These are phyloP conservation scores for Byssothecium circinans DNA, from an alignment of 2,329 filamentous ascomycete species.

Conservation along the genomic window DNA sequence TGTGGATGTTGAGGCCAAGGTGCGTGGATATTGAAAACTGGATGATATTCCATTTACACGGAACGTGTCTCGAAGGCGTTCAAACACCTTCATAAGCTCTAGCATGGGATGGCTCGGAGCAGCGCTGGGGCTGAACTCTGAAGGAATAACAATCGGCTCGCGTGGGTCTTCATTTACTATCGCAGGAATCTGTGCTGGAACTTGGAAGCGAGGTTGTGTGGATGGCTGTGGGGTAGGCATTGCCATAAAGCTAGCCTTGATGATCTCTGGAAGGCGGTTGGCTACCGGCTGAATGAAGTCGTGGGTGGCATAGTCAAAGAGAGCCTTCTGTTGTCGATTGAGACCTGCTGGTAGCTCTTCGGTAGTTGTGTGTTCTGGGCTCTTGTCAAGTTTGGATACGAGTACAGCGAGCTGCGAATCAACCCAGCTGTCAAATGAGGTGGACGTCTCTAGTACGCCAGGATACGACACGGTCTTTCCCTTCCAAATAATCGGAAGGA, in stretches of 20 bases:
- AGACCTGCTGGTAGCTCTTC: constrained; percentile 29
- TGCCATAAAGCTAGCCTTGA: constrained; percentile 26
- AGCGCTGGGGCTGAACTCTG: constrained; percentile 22
- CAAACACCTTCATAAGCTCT: constrained; percentile 59
- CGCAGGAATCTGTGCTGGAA: constrained; percentile 31
- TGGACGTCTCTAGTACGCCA: constrained; percentile 63
- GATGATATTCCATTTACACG: constrained; percentile 54
- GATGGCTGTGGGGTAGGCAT: constrained; percentile 23
- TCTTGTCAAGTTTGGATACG: constrained; percentile 54
- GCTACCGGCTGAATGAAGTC: constrained; percentile 55
- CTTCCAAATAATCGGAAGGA: constrained; percentile 94
- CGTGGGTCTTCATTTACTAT: constrained; percentile 21
- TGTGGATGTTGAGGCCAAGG: constrained; percentile 36
- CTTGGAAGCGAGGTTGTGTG: constrained; percentile 29
- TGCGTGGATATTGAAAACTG: constrained; percentile 48
- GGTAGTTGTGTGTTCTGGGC: constrained; percentile 33
- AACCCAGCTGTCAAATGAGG: constrained; percentile 70
- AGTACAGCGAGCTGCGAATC: constrained; percentile 57
- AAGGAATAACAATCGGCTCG: constrained; percentile 23
- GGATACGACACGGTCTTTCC: constrained; percentile 83
- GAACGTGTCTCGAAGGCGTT: constrained; percentile 59
- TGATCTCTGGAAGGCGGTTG: constrained; percentile 42
- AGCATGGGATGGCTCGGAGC: constrained; percentile 33
- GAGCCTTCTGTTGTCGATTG: constrained; percentile 50
- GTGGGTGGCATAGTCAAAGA: constrained; percentile 55